Base-by-base conservation (phyloP, 257 asterid genomes). In the Thymus quinquecostatus region DNA sequence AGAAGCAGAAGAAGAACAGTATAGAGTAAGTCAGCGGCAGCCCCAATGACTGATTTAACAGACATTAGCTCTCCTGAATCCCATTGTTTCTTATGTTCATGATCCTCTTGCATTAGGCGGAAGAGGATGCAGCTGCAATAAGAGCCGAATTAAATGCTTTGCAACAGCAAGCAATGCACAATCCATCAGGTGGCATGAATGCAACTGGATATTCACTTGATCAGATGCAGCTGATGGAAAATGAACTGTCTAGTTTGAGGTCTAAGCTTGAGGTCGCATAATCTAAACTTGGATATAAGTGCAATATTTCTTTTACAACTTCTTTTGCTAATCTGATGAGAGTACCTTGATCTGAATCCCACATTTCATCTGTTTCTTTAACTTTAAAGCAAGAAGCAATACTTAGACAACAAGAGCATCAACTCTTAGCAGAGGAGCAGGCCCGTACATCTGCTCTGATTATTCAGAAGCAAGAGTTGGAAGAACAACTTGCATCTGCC, bases 1-100 rank as follows among this genome's bases (percentile, higher is more conserved):
- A 79, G 99, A 95, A 82, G 99, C 96, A 67, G 99, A 95, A 84
- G 99, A 95, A 82, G 99, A 95, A 75, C 99, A 95, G 36, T 95
- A 92, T 80, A 83, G 91, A 79, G 99, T 95, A 85, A 70, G 90
- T 71, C 32, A 30, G 45, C 7, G 36, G 66, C 70, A 49, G 60
- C 69, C 70, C 36, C 45, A 54, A 55, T 51, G 71, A 66, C 68
- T 77, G 41, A 41, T 36, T 64, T 29, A 30, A 64, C 70, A 62
- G 77, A n/a, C 14, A 53, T 44, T 53, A 53, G 57, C 77, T 30
- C 51, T 64, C 50, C 73, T 56, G 61, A 34, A 9, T 33, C 32
- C 6, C 29, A 11, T 32, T 38, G 30, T 62, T 49, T 64, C 55
- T 48, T 29, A 45, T 71, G 73, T 79, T 74, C 32, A 63, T 51